Base-by-base conservation (phyloP, 257 asterid genomes). In the Striga asiatica region DNA sequence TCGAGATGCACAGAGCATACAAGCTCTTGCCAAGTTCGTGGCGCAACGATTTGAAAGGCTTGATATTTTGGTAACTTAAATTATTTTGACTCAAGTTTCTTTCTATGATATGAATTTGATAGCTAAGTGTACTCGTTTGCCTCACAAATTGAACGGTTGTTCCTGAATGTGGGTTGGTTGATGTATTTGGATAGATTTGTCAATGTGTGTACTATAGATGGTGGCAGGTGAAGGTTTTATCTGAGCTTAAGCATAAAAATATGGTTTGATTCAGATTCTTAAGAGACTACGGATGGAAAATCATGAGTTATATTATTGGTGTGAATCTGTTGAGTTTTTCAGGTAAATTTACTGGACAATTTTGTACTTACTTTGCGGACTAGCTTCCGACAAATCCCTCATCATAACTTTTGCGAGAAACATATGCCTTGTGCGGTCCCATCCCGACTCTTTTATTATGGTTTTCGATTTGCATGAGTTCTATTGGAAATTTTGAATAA, bases 51-150 rank as follows among this genome's bases (percentile, higher is more conserved):
- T 81, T 23, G 78, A 84, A 6, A 75, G 73, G 16, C 89, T 87
- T 31, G 93, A 87, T 64, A 78, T 87, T 56, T 60, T 87, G 93
- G 94, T 86, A 68, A 65, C n/a, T 10, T 0, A 3, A 32, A 38
- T 38, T 5, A 12, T 38, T 38, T 38, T 7, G 10, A 38, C 18
- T 1, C 14, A 25, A n/a, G n/a, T n/a, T n/a, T n/a, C n/a, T n/a
- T n/a, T n/a, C n/a, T n/a, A n/a, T n/a, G 16, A 37, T 37, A 0
- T 37, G 16, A 13, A 13, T 41, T 41, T 4, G 35, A 29, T 3
- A 10, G 35, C 35, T 29, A 29, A 29, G 35, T 4, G 16, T 31
- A n/a, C n/a, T n/a, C n/a, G 43, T 37, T 17, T 37, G 14, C 3
- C 12, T 37, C 14, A n/a, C 18, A 13, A 32, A 38, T 11, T 38